Evolutionary conservation across 768 basidiomycete genomes (phyloP), one percentile per base, ranked within the genome.

Genomic region (Pleurotus tuoliensis): DNA sequence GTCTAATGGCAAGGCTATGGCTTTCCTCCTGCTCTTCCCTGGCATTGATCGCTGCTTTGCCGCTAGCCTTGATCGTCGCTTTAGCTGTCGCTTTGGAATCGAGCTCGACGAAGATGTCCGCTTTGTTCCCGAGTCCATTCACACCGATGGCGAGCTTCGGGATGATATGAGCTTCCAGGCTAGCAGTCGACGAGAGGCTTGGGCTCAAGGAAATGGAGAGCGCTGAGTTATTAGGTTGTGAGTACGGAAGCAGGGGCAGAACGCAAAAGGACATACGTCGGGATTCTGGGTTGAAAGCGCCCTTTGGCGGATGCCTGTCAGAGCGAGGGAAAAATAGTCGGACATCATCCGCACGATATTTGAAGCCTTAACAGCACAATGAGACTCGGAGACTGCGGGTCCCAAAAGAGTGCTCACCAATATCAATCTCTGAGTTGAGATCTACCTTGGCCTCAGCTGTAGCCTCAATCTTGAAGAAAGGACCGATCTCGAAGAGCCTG

Each of bases 281-380:
- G 48, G 66, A 61, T 1, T 61, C 65, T 12, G 66, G 65, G 18
- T 61, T 58, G 64, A 73, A 69, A 8, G 39, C 16, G 6, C 66
- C 68, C 8, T 63, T 61, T 6, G 67, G 64, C 27, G 57, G 53
- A n/a, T 57, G 22, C n/a, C 63, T 62, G 7, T 59, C 38, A 3
- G 59, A 57, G 0, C 69, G 68, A 22, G 76, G 76, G 70, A 76
- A 77, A 63, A 72, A 66, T 22, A 74, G 58, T 57, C 70, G 65
- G 20, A 69, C 66, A 30, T 67, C 62, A 46, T 56, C 50, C 49
- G 75, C 58, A 18, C 44, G 63, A 63, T 74, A 76, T 1, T 62
- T 63, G 18, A 77, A 53, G 18, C 63, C 67, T 50, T 16, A 3
- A 37, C 4, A 50, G 30, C 15, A 20, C 20, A 22, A 20, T 16